These are phyloP conservation scores for Biscogniauxia sp. DNA, from an alignment of 2,329 filamentous ascomycete genomes.

Conservation along the genomic window DNA sequence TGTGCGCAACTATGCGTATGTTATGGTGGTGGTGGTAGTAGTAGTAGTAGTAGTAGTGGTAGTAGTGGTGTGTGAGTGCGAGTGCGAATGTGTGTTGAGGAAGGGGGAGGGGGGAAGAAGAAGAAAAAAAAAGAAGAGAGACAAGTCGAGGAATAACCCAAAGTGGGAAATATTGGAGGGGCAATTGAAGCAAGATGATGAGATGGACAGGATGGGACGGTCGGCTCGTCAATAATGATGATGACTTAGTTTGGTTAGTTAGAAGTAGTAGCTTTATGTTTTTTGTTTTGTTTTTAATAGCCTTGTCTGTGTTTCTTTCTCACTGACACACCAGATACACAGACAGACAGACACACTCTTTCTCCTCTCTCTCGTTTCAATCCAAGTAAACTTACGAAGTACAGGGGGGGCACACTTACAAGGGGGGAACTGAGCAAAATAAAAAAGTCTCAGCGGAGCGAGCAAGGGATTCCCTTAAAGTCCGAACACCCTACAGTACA, in stretches of 20 bases:
- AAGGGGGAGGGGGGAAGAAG: conserved; percentile 10
- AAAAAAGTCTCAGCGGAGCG: conserved; percentile 10
- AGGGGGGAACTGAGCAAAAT: conserved; percentile 16
- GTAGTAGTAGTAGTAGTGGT: background rate
- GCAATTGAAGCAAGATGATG: conserved; percentile 24
- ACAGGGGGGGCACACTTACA: conserved; percentile 1
- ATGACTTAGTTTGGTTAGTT: conserved; percentile 13
- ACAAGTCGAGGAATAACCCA: conserved; percentile 13
- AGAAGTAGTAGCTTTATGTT: background rate
- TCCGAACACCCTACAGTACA: background rate
- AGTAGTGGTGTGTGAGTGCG: background rate
- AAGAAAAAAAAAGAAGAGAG: conserved; percentile 11
- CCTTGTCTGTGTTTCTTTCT: too few relatives aligned
- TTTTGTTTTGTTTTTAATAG: too few relatives aligned
- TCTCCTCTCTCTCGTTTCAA: too few relatives aligned
- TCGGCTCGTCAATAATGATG: conserved; percentile 16
- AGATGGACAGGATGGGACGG: conserved; percentile 20
- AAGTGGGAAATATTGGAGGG: conserved; percentile 16
- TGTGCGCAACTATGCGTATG: background rate
- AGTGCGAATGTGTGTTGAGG: background rate
- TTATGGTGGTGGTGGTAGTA: background rate
- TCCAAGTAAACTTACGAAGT: background rate
- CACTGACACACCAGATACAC: too few relatives aligned
- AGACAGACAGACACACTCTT: too few relatives aligned
- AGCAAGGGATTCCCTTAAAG: background rate